Evolutionary conservation across 2,329 filamentous ascomycete genomes (phyloP).

Genomic region (Camptophora hylomeconis): DNA sequence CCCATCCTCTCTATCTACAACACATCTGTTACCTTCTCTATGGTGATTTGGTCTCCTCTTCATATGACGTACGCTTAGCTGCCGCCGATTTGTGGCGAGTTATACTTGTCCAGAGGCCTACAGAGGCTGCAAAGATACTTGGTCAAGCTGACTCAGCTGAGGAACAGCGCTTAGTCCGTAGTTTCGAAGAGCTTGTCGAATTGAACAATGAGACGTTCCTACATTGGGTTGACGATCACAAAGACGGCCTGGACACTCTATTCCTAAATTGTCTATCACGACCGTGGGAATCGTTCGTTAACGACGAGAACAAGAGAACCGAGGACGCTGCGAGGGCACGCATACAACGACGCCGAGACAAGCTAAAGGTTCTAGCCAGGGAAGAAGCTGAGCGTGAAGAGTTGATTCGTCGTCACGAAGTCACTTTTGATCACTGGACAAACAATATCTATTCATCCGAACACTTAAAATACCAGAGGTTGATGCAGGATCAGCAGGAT

Average conservation of each 20-base stretch:
- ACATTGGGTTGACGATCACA: slow-evolving; percentile 73
- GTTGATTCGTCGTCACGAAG: slow-evolving; percentile 66
- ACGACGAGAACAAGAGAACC: slow-evolving; percentile 65
- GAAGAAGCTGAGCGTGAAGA: slow-evolving; percentile 59
- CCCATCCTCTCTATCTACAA: slow-evolving; percentile 69
- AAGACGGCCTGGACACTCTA: slow-evolving; percentile 62
- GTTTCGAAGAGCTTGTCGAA: slow-evolving; percentile 73
- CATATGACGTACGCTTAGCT: slow-evolving; percentile 54
- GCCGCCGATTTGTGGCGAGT: slow-evolving; percentile 84
- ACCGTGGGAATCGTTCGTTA: slow-evolving; percentile 79
- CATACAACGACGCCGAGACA: slow-evolving; percentile 65
- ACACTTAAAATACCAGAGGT: slow-evolving; percentile 77
- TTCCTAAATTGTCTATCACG: slow-evolving; percentile 74
- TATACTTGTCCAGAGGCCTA: slow-evolving; percentile 81
- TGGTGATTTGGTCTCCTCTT: slow-evolving; percentile 64
- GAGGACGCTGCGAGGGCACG: slow-evolving; percentile 61
- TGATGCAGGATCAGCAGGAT: slow-evolving; percentile 86
- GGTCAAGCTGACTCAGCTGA: slow-evolving; percentile 57
- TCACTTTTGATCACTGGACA: slow-evolving; percentile 80
- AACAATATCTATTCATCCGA: slow-evolving; percentile 91
- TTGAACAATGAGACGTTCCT: slow-evolving; percentile 83
- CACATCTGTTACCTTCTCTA: slow-evolving; percentile 91
- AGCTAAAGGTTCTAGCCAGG: slow-evolving; percentile 63
- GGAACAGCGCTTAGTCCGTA: slow-evolving; percentile 56
- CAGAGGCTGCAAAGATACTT: slow-evolving; percentile 63